Base-by-base conservation (phyloP, 148 eudicot species). In the Camellia japonica region DNA sequence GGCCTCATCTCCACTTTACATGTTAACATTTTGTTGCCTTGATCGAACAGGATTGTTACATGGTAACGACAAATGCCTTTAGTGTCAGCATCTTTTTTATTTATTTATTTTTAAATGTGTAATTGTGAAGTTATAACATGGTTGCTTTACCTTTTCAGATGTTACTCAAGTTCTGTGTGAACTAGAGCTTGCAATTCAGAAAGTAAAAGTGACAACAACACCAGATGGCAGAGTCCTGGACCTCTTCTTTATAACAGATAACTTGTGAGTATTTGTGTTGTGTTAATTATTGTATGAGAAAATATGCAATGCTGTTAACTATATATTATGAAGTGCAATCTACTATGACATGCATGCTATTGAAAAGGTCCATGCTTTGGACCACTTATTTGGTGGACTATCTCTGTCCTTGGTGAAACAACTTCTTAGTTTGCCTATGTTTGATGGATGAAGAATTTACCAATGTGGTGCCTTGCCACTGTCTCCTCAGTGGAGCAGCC, bases 161-260 rank as follows among this genome's bases (percentile, higher is more conserved):
- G 97, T 92, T 65, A 91, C 95, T 75, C 88, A 82, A 58, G 93
- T 87, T 52, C 90, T 93, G 47, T 87, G 89, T 81, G 95, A 89
- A 83, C 95, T 93, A 18, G 97, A 90, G 86, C 85, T 90, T 62
- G 78, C 87, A 0, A 90, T 91, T 80, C 92, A 93, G 84, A 86
- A 87, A 85, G 95, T 93, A 56, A 93, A 93, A 87, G 97, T 93
- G 81, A 93, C 89, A 38, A 91, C 97, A 13, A 91, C 88, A 19
- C 97, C 95, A 51, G 97, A 93, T 86, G 97, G 86, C 56, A 86
- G 88, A 60, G 95, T 88, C 75, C 81, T 90, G 78, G 95, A 92
- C 79, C 89, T 93, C 78, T 91, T 93, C 88, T 93, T 93, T 75
- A 85, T 93, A 52, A 90, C 89, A 41, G 95, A 93, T 82, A 88